Percentiles rank a stretch among this genome's conserved stretches.
These are phyloP conservation scores for Aspergillus avenaceus DNA, from an alignment of 495 filamentous ascomycete species.

Conservation along the genomic window DNA sequence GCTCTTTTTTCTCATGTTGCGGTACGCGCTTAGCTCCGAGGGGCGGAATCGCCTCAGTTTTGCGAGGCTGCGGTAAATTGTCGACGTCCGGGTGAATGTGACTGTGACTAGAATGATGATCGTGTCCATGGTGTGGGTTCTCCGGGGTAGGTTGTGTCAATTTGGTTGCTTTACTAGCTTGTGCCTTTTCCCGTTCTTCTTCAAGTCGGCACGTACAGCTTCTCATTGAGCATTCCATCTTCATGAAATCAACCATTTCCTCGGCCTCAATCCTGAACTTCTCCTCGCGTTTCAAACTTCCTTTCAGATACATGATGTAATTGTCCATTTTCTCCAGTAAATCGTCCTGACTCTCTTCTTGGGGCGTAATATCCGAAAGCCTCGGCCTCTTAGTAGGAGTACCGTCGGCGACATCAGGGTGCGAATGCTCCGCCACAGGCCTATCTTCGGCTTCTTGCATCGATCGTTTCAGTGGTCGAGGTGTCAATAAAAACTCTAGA, in stretches of 20 bases:
- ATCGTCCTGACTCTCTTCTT: slow-evolving; percentile 44
- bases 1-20: slow-evolving; percentile 33
- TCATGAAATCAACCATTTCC: slow-evolving; percentile 74
- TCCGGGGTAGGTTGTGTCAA: too few species aligned
- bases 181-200: slow-evolving; percentile 42
- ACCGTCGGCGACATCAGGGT: slow-evolving; percentile 43
- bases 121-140: too few species aligned
- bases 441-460: slow-evolving; percentile 53
- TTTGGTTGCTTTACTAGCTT: too few species aligned
- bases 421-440: slow-evolving; percentile 36
- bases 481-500: slow-evolving; percentile 27
- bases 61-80: too few species aligned
- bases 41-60: too few species aligned
- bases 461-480: slow-evolving; percentile 50
- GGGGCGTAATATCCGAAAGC: slow-evolving; percentile 46
- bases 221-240: slow-evolving; percentile 73
- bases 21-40: too few species aligned
- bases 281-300: slow-evolving; percentile 62
- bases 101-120: too few species aligned
- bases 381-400: slow-evolving; percentile 62
- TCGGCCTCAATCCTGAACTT: slow-evolving; percentile 62
- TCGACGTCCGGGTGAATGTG: too few species aligned
- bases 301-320: slow-evolving; percentile 54
- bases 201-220: slow-evolving; percentile 63
- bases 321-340: slow-evolving; percentile 33